These are phyloP conservation scores for Blastomyces percursus DNA, from an alignment of 2,329 filamentous ascomycete species.

Conservation along the genomic window DNA sequence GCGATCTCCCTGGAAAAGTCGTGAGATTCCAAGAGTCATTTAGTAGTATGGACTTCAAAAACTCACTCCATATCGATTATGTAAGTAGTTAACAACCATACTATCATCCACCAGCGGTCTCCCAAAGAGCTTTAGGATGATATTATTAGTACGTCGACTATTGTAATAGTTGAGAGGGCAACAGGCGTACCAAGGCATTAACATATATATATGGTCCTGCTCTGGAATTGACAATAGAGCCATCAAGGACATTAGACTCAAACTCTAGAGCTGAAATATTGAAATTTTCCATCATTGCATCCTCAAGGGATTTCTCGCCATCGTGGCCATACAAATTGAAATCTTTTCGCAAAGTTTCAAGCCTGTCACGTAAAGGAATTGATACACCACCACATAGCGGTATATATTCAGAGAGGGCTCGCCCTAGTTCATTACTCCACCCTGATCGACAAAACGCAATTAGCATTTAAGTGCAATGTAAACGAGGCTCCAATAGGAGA, in stretches of 20 bases:
- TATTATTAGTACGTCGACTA: neutral
- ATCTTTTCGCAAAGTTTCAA: conserved; percentile 33
- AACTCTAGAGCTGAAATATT: conserved; percentile 42
- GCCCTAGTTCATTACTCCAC: conserved; percentile 28
- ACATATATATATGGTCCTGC: conserved; percentile 78
- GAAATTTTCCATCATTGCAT: conserved; percentile 32
- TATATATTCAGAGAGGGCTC: conserved; percentile 31
- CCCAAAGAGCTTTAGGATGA: conserved; percentile 55
- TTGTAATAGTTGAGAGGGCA: conserved; percentile 6
- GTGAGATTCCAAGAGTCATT: conserved; percentile 4
- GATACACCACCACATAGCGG: conserved; percentile 33
- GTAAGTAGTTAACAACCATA: conserved; percentile 65
- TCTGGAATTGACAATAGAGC: conserved; percentile 62
- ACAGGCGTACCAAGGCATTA: conserved; percentile 57
- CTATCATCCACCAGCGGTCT: conserved; percentile 75
- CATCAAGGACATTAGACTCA: conserved; percentile 47
- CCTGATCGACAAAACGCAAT: conserved; percentile 14
- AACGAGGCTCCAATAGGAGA: neutral
- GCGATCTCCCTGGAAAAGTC: conserved; percentile 52
- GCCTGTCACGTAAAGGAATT: conserved; percentile 28
- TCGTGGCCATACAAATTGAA: conserved; percentile 34
- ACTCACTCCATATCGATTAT: conserved; percentile 68
- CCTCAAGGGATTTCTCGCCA: conserved; percentile 33
- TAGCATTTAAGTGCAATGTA: neutral
- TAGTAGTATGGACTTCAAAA: neutral